A percentile compares a stretch with the other conserved stretches of the same genome.
Conservation (phyloP, 2,329 filamentous ascomycete species). For the Elsinoe ampelina region DNA sequence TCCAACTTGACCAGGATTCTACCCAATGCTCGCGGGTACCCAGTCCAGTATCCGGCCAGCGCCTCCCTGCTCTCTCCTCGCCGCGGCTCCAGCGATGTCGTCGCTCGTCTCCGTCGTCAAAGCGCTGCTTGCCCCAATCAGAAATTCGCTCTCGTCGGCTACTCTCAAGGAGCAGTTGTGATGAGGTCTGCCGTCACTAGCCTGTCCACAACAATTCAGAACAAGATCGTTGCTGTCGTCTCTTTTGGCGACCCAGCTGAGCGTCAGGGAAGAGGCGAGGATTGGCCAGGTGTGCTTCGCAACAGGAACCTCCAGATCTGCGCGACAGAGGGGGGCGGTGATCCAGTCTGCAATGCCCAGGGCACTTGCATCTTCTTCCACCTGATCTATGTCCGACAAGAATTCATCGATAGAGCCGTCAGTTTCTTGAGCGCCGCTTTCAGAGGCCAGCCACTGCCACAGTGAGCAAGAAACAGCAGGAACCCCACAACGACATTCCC, state of each 20-base stretch:
- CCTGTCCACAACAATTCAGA: neutral
- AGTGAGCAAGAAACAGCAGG: neutral
- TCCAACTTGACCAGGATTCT: neutral
- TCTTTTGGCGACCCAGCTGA: slow-evolving; percentile 5
- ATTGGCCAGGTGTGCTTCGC: neutral
- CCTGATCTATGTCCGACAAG: neutral
- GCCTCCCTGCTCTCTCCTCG: neutral
- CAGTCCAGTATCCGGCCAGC: slow-evolving; percentile 4
- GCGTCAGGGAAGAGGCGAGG: neutral
- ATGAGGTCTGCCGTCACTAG: neutral
- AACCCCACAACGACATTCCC: neutral
- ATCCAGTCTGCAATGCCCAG: slow-evolving; percentile 3
- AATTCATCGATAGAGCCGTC: neutral
- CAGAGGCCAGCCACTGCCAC: neutral
- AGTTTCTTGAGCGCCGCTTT: neutral
- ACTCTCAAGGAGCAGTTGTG: slow-evolving; percentile 6
- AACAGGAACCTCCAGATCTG: slow-evolving; percentile 3
- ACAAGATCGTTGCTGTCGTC: slow-evolving; percentile 1
- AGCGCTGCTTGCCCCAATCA: neutral
- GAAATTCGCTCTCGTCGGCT: slow-evolving; percentile 9
- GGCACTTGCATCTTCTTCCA: slow-evolving; percentile 8
- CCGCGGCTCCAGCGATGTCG: neutral
- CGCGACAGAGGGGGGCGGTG: neutral
- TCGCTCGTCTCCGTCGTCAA: neutral
- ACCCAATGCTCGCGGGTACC: neutral